A percentile compares a stretch with the other conserved stretches of the same genome.
These are phyloP conservation scores for Cyclotella cryptica DNA, from an alignment of 108 stramenopile genomes.

Conservation along the genomic window DNA sequence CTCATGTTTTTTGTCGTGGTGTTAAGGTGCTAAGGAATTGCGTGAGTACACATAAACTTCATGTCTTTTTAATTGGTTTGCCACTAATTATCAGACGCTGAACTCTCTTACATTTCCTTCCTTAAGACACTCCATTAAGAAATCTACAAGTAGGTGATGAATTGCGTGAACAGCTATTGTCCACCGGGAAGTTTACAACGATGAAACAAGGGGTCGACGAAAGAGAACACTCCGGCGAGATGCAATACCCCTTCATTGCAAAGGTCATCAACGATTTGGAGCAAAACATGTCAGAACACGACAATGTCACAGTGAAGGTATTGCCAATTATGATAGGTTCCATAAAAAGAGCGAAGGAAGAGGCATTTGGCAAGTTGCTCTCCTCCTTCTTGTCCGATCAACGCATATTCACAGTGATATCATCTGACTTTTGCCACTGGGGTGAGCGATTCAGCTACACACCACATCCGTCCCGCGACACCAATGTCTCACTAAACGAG, in stretches of 20 bases:
- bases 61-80: neutral
- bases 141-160: constrained; percentile 68
- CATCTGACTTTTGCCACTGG: constrained; percentile 87
- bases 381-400: constrained; percentile 62
- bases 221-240: constrained; percentile 86
- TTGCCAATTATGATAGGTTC: constrained; percentile 88
- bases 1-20: neutral
- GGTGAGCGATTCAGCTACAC: constrained; percentile 48
- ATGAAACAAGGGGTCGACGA: constrained; percentile 78
- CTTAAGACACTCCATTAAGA: constrained; percentile 76
- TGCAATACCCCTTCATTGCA: constrained; percentile 89
- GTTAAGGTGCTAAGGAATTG: constrained; percentile 36
- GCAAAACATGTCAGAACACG: constrained; percentile 17
- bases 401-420: constrained; percentile 69
- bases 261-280: constrained; percentile 56
- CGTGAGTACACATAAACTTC: constrained; percentile 1
- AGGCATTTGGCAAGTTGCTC: constrained; percentile 63
- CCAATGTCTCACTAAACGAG: constrained; percentile 30
- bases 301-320: constrained; percentile 45
- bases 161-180: constrained; percentile 64
- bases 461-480: constrained; percentile 30
- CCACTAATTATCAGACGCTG: neutral
- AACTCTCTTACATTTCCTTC: neutral
- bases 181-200: constrained; percentile 52
- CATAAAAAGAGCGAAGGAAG: constrained; percentile 55